A percentile compares a stretch with the other conserved stretches of the same genome.
phyloP scores from a whole-genome alignment of 2,329 filamentous ascomycete species.

The Myriosclerotinia duriaeana region DNA sequence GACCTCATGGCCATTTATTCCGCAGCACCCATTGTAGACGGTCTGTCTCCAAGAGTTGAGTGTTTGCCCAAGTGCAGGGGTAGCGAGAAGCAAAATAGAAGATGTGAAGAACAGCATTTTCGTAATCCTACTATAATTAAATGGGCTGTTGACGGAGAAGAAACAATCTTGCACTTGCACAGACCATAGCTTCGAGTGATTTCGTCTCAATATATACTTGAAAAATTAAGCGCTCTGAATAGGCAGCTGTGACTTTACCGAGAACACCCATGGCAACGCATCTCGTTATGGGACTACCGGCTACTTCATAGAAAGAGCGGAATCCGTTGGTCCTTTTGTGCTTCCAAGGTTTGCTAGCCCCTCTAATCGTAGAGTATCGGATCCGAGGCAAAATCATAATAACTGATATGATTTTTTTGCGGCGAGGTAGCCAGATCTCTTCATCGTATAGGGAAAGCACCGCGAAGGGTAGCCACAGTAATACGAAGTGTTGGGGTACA shows the following conservation, averaged over 20 bases:
- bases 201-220: slow-evolving; percentile 1
- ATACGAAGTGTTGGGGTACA: neutral
- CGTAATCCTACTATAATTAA: neutral
- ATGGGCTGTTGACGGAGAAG: neutral
- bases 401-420: neutral
- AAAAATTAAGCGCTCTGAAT: no score
- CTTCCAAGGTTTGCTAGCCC: neutral
- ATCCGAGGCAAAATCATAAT: neutral
- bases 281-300: neutral
- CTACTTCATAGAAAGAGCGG: neutral
- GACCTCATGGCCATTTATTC: neutral
- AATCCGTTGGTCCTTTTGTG: neutral
- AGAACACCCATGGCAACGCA: neutral
- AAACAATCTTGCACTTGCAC: neutral
- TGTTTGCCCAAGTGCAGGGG: neutral
- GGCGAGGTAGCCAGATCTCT: neutral
- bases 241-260: neutral
- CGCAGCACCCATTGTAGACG: neutral
- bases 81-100: neutral
- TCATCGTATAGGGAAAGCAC: neutral
- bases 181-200: neutral
- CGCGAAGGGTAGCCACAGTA: no score
- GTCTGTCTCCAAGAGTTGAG: slow-evolving; percentile 3
- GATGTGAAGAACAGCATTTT: neutral
- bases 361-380: neutral